Conservation (phyloP, 1,284 basidiomycete species). For the Ustilago hordei region DNA sequence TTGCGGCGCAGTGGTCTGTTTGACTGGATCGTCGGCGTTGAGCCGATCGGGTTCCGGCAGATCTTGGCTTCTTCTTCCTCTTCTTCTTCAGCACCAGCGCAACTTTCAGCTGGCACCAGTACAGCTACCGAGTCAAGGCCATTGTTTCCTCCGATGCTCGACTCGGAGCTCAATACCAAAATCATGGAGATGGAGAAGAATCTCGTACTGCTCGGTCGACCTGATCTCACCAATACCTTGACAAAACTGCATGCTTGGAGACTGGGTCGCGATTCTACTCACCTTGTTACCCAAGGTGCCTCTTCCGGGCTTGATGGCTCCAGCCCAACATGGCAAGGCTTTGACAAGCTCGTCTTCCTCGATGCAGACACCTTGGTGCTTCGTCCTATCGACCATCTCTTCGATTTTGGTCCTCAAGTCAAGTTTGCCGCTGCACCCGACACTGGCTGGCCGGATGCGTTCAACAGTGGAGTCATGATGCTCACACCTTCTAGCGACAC, state of each 20-base stretch:
- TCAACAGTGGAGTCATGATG: slow-evolving; percentile 96
- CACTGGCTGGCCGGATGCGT: slow-evolving; percentile 98
- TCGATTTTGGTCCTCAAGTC: slow-evolving; percentile 36
- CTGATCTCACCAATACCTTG: slow-evolving; percentile 83
- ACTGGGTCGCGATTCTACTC: slow-evolving; percentile 71
- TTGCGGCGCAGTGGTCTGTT: slow-evolving; percentile 78
- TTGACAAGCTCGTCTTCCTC: slow-evolving; percentile 89
- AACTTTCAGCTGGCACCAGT: not conserved
- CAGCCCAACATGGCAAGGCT: slow-evolving; percentile 74
- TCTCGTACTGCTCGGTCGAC: slow-evolving; percentile 88
- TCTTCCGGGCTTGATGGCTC: not conserved
- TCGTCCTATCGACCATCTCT: slow-evolving; percentile 60
- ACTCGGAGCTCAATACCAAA: slow-evolving; percentile 36
- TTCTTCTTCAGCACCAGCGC: slow-evolving; percentile 1
- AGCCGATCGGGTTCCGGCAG: slow-evolving; percentile 68
- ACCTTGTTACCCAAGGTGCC: slow-evolving; percentile 26
- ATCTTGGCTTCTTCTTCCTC: slow-evolving; percentile 28
- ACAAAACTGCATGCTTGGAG: slow-evolving; percentile 96
- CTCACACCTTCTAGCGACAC: slow-evolving; percentile 83
- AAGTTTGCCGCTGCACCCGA: slow-evolving; percentile 85
- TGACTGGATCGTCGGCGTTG: slow-evolving; percentile 88
- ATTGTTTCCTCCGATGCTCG: slow-evolving; percentile 11
- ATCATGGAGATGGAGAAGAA: slow-evolving; percentile 73
- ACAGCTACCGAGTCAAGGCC: not conserved
- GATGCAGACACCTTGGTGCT: slow-evolving; percentile 95